These are phyloP conservation scores for Penicillium concentricum DNA, from an alignment of 2,329 filamentous ascomycete genomes.

Conservation along the genomic window DNA sequence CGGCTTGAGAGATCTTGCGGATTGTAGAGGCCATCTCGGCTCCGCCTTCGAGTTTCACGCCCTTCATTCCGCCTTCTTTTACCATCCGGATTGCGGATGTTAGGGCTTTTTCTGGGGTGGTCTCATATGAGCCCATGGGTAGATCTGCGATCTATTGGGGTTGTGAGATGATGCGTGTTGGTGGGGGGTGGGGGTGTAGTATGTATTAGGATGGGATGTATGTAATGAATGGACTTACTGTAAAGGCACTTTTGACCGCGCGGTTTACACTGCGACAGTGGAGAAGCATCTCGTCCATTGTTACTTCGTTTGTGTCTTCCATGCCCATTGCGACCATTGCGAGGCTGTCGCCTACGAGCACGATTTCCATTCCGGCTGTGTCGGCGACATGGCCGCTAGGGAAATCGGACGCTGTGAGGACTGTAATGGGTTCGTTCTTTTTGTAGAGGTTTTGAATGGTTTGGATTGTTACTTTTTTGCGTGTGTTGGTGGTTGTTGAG, in stretches of 20 bases:
- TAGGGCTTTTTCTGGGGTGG: conserved; percentile 81
- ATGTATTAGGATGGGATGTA: neutral
- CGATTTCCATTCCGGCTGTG: conserved; percentile 83
- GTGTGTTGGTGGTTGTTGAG: conserved; percentile 30
- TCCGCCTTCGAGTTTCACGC: conserved; percentile 89
- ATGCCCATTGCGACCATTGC: conserved; percentile 96
- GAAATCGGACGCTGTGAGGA: conserved; percentile 95
- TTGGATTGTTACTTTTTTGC: conserved; percentile 84
- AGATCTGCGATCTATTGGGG: conserved; percentile 73
- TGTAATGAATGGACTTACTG: conserved; percentile 54
- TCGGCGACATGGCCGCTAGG: conserved; percentile 89
- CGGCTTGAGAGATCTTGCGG: conserved; percentile 74
- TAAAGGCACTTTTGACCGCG: conserved; percentile 77
- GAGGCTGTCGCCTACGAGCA: conserved; percentile 87
- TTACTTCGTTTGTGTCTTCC: conserved; percentile 88
- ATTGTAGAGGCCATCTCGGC: conserved; percentile 84
- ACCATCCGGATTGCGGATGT: conserved; percentile 81
- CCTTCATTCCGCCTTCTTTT: conserved; percentile 85
- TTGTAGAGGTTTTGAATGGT: conserved; percentile 72
- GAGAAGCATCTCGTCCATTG: conserved; percentile 92
- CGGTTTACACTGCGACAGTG: conserved; percentile 86
- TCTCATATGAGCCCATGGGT: conserved; percentile 94
- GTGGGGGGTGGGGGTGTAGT: neutral
- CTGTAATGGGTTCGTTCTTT: conserved; percentile 80
- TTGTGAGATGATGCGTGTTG: neutral